Evolutionary conservation across 1,284 basidiomycete genomes (phyloP).

Genomic region (Xerocomus amazonicus): DNA sequence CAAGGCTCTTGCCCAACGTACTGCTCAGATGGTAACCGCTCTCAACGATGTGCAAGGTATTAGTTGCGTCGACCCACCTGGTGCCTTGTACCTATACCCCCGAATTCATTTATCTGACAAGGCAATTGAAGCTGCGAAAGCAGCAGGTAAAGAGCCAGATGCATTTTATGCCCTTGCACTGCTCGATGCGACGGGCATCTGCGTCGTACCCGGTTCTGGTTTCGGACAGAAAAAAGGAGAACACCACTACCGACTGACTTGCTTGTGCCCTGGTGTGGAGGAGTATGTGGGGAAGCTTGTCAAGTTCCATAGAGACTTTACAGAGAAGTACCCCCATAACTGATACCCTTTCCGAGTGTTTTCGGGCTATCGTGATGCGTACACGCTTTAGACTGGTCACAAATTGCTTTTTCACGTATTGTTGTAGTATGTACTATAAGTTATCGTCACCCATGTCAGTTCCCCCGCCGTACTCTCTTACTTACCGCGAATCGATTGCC

Average conservation of each 20-base stretch:
- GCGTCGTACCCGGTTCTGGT: constrained; percentile 87
- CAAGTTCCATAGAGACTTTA: constrained; percentile 78
- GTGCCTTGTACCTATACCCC: constrained; percentile 88
- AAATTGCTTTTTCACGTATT: not conserved
- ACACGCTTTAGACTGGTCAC: not conserved
- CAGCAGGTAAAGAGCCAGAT: constrained; percentile 77
- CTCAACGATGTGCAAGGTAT: constrained; percentile 80
- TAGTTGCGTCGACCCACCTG: constrained; percentile 84
- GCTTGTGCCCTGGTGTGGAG: constrained; percentile 85
- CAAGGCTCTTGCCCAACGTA: constrained; percentile 68
- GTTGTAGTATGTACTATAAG: constrained; percentile 5
- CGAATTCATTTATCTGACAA: constrained; percentile 65
- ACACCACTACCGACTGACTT: constrained; percentile 85
- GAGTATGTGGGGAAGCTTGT: constrained; percentile 86
- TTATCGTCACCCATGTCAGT: constrained; percentile 14
- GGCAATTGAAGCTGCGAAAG: constrained; percentile 71
- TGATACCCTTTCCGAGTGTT: constrained; percentile 10
- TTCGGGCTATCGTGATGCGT: not conserved
- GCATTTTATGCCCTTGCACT: constrained; percentile 83
- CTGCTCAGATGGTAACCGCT: constrained; percentile 67
- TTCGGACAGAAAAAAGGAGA: constrained; percentile 90
- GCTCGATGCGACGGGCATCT: constrained; percentile 88
- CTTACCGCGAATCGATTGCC: constrained; percentile 52
- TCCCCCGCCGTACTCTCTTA: constrained; percentile 35
- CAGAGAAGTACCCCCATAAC: constrained; percentile 55